Base-by-base conservation (phyloP, 2,329 filamentous ascomycete genomes). In the Aspergillus cejpii region DNA sequence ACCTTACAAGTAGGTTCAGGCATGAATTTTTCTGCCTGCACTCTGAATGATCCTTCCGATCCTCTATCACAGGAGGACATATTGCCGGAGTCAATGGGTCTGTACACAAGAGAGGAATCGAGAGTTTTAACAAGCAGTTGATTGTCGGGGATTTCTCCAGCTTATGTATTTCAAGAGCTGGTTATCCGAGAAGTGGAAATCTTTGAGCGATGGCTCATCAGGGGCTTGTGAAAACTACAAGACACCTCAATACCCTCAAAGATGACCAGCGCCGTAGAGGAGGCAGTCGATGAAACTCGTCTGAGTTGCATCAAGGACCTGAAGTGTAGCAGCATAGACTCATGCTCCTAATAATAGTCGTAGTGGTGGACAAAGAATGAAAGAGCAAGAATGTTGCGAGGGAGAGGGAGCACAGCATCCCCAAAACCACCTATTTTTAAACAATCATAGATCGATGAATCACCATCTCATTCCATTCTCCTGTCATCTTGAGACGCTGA, bases 11-110 rank as follows among this genome's bases (percentile, higher is more conserved):
- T 14, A 31, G 28, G n/a, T 4, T 7, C 28, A 49, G 47, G 47
- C 40, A 49, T 24, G 37, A 49, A 49, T 37, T 17, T 42, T 49
- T 49, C 47, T 47, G 44, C 47, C 44, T 47, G n/a, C 38, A 24
- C 21, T 19, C n/a, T n/a, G n/a, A n/a, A n/a, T n/a, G n/a, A n/a
- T n/a, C n/a, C n/a, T n/a, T n/a, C n/a, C n/a, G n/a, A n/a, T n/a
- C n/a, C n/a, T n/a, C n/a, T n/a, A n/a, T n/a, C n/a, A n/a, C n/a
- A n/a, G n/a, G n/a, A n/a, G n/a, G n/a, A n/a, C n/a, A n/a, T n/a
- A n/a, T n/a, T n/a, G n/a, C n/a, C n/a, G n/a, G n/a, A n/a, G n/a
- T n/a, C n/a, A n/a, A n/a, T n/a, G n/a, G n/a, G n/a, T n/a, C n/a
- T n/a, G n/a, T n/a, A n/a, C n/a, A n/a, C n/a, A n/a, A n/a, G n/a